Evolutionary conservation across 441 rosid species (phyloP).

Genomic region (Euphorbia celastroides): DNA sequence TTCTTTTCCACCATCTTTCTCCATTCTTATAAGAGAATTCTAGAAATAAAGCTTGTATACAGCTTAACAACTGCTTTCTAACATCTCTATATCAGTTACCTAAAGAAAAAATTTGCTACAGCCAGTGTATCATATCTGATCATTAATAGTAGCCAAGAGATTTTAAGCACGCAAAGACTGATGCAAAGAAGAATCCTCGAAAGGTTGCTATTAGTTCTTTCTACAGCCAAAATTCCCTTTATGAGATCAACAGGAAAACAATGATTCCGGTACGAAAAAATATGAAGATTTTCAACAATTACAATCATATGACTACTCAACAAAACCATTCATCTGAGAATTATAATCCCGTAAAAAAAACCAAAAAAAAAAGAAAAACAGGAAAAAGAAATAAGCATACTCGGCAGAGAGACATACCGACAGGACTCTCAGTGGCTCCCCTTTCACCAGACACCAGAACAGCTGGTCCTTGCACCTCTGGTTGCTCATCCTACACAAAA

Average conservation of each 20-base stretch:
- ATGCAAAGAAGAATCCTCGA: not conserved
- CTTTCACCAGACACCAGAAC: conserved; percentile 73
- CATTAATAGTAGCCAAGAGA: not conserved
- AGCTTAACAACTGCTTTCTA: not conserved
- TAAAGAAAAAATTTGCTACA: not conserved
- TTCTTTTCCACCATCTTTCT: not conserved
- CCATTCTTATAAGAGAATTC: not conserved
- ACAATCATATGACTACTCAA: not conserved
- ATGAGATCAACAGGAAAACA: not conserved
- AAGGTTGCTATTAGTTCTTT: not conserved
- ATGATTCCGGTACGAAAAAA: not conserved
- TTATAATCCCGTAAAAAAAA: not conserved
- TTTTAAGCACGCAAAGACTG: not conserved
- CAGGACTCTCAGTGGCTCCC: conserved; percentile 87
- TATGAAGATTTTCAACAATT: not conserved
- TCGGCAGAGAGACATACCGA: conserved; percentile 43
- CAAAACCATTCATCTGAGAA: not conserved
- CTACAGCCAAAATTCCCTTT: not conserved
- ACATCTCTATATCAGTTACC: not conserved
- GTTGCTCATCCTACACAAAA: conserved; percentile 75
- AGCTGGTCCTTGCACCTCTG: conserved; percentile 93
- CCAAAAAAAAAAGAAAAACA: not conserved
- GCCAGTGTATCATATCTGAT: not conserved
- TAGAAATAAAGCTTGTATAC: not conserved
- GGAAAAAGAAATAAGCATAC: not conserved